Base-by-base conservation (phyloP, 2,329 filamentous ascomycete genomes). In the Colletotrichum musae region DNA sequence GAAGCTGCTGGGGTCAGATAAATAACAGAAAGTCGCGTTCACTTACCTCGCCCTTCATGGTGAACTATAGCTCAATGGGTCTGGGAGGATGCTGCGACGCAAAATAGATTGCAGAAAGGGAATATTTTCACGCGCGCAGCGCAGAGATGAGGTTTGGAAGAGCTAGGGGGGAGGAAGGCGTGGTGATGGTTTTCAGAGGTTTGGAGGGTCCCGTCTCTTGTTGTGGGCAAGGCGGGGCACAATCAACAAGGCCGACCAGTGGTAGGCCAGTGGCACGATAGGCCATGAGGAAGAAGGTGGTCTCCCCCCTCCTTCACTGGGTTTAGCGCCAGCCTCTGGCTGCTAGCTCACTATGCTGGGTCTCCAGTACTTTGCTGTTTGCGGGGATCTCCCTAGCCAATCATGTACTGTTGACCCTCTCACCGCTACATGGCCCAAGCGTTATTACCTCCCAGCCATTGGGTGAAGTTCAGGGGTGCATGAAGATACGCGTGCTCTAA, bases 1-100 rank as follows among this genome's bases (percentile, higher is more conserved):
- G 45, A 2, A 28, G 53, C 21, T 16, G 39, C 18, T 36, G 64
- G 32, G 32, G 32, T 36, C 10, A 10, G 32, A 36, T 48, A 47
- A 52, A 65, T 73, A 60, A 64, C 70, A 51, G 52, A 36, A 36
- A 57, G 28, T 15, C 51, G 51, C 32, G 43, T 62, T 21, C 13
- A 81, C 86, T 79, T 79, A 88, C 86, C 84, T 88, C 86, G 81
- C 86, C 86, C 84, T 87, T 88, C 86, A 88, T 88, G 76, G 72
- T 86, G 79, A 72, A 73, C 36, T n/a, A 39, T 71, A 64, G 67
- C 72, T 71, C 64, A 60, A 66, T 63, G 68, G 72, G 39, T 66
- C 70, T 69, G 63, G 66, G 61, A 70, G 71, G 71, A 69, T 68
- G 64, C 70, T 72, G 71, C 66, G 71, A 69, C 62, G 50, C 66